Evolutionary conservation across 139 green algal species (phyloP).

Genomic region (Spirogloea muscicola): DNA sequence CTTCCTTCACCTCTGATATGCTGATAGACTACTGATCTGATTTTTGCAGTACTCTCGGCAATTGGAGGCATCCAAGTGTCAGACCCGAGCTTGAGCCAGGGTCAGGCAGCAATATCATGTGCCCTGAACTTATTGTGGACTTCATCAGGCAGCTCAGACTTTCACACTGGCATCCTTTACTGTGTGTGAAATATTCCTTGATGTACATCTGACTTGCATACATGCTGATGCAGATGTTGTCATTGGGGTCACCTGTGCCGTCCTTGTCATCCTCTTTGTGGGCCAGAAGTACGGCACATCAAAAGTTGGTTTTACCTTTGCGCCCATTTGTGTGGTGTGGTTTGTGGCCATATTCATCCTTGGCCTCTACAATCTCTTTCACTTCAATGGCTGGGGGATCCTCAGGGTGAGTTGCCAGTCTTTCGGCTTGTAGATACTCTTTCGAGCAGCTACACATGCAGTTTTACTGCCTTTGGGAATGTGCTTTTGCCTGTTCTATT

Average conservation of each 20-base stretch:
- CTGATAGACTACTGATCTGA: too few relatives aligned
- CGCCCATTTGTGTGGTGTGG: conserved; percentile 47
- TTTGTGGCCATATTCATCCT: conserved; percentile 5
- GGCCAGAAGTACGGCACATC: conserved; percentile 58
- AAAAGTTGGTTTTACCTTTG: conserved; percentile 51
- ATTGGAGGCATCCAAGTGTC: conserved; percentile 3
- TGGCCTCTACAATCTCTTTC: conserved; percentile 13
- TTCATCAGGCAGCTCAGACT: too few relatives aligned
- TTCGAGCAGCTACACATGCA: too few relatives aligned
- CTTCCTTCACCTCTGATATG: not conserved
- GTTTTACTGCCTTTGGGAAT: too few relatives aligned
- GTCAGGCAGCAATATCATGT: too few relatives aligned
- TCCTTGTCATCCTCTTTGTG: conserved; percentile 56
- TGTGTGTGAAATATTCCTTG: too few relatives aligned
- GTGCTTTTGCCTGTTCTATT: too few relatives aligned
- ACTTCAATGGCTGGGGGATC: not conserved
- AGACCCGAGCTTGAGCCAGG: not conserved
- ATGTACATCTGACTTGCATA: too few relatives aligned
- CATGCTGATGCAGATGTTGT: conserved; percentile 17
- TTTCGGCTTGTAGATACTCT: too few relatives aligned
- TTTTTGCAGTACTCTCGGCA: not conserved
- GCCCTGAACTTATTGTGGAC: too few relatives aligned
- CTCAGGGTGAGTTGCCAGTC: too few relatives aligned
- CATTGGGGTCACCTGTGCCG: conserved; percentile 10
- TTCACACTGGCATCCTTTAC: too few relatives aligned